These are phyloP conservation scores for Prunus salicina DNA, from an alignment of 306 rosid genomes.

Conservation along the genomic window DNA sequence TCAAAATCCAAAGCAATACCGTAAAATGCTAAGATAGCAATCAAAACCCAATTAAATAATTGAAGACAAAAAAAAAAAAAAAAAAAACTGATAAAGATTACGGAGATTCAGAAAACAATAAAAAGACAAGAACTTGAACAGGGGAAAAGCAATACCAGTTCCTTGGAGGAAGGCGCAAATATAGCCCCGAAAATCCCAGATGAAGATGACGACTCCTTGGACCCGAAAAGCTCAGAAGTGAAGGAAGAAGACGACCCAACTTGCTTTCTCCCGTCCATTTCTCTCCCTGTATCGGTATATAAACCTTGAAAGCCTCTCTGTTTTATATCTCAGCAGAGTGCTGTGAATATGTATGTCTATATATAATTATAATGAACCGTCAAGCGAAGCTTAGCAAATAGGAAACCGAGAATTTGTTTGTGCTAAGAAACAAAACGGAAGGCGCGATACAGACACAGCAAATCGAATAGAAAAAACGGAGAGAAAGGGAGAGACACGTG, in stretches of 20 bases:
- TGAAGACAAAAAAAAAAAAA: neutral
- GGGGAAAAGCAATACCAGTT: conserved; percentile 14
- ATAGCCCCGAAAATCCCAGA: conserved; percentile 60
- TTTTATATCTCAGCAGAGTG: neutral
- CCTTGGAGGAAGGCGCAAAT: conserved; percentile 61
- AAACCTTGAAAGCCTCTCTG: neutral
- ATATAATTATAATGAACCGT: conserved; percentile 15
- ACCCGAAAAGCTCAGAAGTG: conserved; percentile 73
- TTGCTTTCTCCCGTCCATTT: conserved; percentile 67
- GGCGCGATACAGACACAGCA: conserved; percentile 9
- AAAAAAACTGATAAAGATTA: neutral
- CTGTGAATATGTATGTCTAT: neutral
- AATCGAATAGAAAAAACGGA: conserved; percentile 3
- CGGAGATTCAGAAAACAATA: neutral
- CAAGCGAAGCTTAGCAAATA: conserved; percentile 17
- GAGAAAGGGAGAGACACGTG: conserved; percentile 52
- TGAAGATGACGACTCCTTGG: conserved; percentile 47
- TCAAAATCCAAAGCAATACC: neutral
- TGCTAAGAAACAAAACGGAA: conserved; percentile 25
- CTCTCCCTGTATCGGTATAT: neutral
- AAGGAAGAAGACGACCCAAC: conserved; percentile 47
- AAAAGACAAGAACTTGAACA: neutral
- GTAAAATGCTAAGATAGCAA: neutral
- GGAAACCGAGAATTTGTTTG: conserved; percentile 32
- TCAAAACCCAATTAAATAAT: conserved; percentile 14